Evolutionary conservation across 495 filamentous ascomycete species (phyloP).

Genomic region (Aspergillus indologenus): DNA sequence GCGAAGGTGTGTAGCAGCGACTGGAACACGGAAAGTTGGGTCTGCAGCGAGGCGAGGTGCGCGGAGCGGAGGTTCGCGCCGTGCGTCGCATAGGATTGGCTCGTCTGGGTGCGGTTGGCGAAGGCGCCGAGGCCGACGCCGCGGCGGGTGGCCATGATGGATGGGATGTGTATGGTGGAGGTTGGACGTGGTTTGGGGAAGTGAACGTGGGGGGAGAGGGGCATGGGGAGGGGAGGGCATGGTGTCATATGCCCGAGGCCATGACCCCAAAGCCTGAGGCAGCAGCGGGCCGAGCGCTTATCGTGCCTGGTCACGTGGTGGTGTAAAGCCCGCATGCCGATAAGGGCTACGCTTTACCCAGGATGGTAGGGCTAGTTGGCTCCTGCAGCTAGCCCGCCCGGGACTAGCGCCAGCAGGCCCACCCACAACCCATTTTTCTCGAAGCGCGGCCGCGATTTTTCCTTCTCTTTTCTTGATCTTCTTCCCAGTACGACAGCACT

Average conservation of each 20-base stretch:
- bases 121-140: conserved; percentile 92
- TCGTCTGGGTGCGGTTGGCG: conserved; percentile 73
- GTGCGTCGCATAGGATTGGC: conserved; percentile 82
- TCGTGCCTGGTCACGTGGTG: conserved; percentile 10
- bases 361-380: conserved; percentile 9
- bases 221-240: background rate
- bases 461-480: conserved; percentile 24
- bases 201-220: too few relatives aligned
- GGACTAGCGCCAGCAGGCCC: conserved; percentile 22
- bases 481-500: conserved; percentile 37
- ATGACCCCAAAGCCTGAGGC: background rate
- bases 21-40: conserved; percentile 94
- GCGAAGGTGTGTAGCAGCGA: conserved; percentile 90
- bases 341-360: conserved; percentile 24
- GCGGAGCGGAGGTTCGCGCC: conserved; percentile 76
- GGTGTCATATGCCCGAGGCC: conserved; percentile 1
- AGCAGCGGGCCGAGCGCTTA: conserved; percentile 1
- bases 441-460: conserved; percentile 20
- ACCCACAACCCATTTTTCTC: conserved; percentile 40
- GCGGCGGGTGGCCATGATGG: conserved; percentile 48
- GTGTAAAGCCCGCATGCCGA: conserved; percentile 26
- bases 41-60: conserved; percentile 78
- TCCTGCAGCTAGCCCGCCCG: conserved; percentile 11
- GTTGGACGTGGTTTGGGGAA: background rate
- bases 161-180: conserved; percentile 1